Percentiles rank a stretch among this genome's conserved stretches.
phyloP scores from a whole-genome alignment of 352 stramenopile species.

The Phytopythium vexans region DNA sequence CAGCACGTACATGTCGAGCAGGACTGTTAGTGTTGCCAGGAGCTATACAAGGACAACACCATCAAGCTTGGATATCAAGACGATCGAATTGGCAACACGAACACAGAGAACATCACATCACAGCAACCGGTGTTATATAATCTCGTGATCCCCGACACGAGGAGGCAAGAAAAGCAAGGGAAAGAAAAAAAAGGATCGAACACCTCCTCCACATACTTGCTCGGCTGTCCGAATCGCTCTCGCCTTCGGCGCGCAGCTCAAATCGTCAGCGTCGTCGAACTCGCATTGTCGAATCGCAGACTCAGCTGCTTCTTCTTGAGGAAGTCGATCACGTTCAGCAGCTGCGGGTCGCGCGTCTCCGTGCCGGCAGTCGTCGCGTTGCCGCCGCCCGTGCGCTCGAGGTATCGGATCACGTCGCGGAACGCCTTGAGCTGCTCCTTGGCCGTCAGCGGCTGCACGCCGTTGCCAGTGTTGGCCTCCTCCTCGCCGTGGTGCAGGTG shows the following conservation, averaged over 20 bases:
- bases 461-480: not conserved
- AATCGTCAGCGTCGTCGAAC: conserved; percentile 80
- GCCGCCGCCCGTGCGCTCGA: conserved; percentile 67
- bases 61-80: too few relatives aligned
- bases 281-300: conserved; percentile 83
- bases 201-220: conserved; percentile 2
- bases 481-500: conserved; percentile 40
- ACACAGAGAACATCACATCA: too few relatives aligned
- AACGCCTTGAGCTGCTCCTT: conserved; percentile 87
- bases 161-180: not conserved
- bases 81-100: too few relatives aligned
- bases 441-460: conserved; percentile 40
- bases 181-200: not conserved
- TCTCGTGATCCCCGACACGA: not conserved
- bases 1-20: too few relatives aligned
- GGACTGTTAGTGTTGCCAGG: too few relatives aligned
- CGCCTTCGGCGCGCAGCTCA: conserved; percentile 19
- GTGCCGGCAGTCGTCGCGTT: not conserved
- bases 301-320: conserved; percentile 89
- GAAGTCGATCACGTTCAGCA: conserved; percentile 79
- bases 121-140: not conserved
- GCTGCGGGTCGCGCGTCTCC: conserved; percentile 64
- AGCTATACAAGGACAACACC: too few relatives aligned
- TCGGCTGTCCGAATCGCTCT: too few relatives aligned
- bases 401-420: conserved; percentile 81